These are phyloP conservation scores for Galerina sulciceps DNA, from an alignment of 768 basidiomycete species.

Conservation along the genomic window DNA sequence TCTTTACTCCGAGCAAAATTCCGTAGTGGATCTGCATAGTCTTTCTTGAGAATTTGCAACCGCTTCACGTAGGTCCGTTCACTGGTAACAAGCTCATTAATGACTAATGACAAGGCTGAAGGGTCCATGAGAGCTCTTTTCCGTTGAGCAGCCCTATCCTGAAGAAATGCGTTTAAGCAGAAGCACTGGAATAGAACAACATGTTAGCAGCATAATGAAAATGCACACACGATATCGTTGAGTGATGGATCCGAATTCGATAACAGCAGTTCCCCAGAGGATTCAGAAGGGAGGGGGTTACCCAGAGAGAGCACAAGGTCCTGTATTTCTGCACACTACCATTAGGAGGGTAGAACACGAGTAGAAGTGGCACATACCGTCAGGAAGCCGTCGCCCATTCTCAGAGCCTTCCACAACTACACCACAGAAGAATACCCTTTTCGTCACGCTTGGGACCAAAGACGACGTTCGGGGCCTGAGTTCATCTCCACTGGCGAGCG, in stretches of 20 bases:
- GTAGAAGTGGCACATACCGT: slow-evolving; percentile 48
- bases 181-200: background rate
- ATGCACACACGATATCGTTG: slow-evolving; percentile 39
- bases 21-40: slow-evolving; percentile 92
- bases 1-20: slow-evolving; percentile 83
- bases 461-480: slow-evolving; percentile 47
- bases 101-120: slow-evolving; percentile 69
- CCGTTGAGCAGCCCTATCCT: slow-evolving; percentile 48
- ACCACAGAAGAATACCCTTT: slow-evolving; percentile 87
- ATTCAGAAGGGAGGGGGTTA: slow-evolving; percentile 57
- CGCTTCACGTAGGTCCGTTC: slow-evolving; percentile 89
- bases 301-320: slow-evolving; percentile 81
- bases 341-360: slow-evolving; percentile 9
- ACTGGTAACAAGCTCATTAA: slow-evolving; percentile 87
- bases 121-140: slow-evolving; percentile 68
- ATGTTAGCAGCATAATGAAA: background rate
- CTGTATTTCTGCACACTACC: slow-evolving; percentile 62
- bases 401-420: slow-evolving; percentile 88
- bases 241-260: slow-evolving; percentile 42
- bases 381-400: slow-evolving; percentile 66
- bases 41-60: slow-evolving; percentile 78
- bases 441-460: slow-evolving; percentile 53
- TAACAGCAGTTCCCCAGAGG: slow-evolving; percentile 52
- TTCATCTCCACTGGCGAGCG: slow-evolving; percentile 73
- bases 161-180: background rate